A percentile compares a stretch with the other conserved stretches of the same genome.
phyloP scores from a whole-genome alignment of 2,329 filamentous ascomycete species.

The Talaromyces islandicus region DNA sequence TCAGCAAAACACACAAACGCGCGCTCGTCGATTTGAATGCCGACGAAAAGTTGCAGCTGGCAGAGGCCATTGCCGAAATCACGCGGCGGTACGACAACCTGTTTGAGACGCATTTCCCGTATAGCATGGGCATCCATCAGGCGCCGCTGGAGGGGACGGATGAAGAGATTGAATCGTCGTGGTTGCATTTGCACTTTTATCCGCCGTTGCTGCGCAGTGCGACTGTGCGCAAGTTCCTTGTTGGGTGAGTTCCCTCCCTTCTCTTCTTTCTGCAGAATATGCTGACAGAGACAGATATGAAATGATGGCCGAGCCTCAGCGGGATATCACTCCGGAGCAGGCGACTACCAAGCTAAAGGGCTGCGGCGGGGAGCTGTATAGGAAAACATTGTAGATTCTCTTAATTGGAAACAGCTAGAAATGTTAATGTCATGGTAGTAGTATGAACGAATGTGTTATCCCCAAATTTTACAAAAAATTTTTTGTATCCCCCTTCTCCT shows the following conservation, averaged over 20 bases:
- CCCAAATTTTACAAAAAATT: neutral
- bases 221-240: slow-evolving; percentile 91
- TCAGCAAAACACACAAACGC: slow-evolving; percentile 77
- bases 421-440: neutral
- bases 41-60: slow-evolving; percentile 65
- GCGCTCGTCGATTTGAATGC: slow-evolving; percentile 74
- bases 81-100: slow-evolving; percentile 92
- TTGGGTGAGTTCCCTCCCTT: slow-evolving; percentile 51
- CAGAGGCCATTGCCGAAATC: slow-evolving; percentile 80
- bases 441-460: neutral
- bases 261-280: neutral
- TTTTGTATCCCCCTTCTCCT: neutral
- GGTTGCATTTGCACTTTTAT: slow-evolving; percentile 97
- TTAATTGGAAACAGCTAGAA: neutral
- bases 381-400: slow-evolving; percentile 49
- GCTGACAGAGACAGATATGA: slow-evolving; percentile 57
- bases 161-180: slow-evolving; percentile 80
- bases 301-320: slow-evolving; percentile 93
- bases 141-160: slow-evolving; percentile 75
- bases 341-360: slow-evolving; percentile 70
- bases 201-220: slow-evolving; percentile 87
- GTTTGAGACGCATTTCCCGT: slow-evolving; percentile 94
- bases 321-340: slow-evolving; percentile 96
- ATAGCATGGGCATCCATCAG: slow-evolving; percentile 95
- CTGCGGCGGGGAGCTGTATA: slow-evolving; percentile 78